Evolutionary conservation across 257 asterid genomes (phyloP).

Genomic region (Solanum gracilifrons): DNA sequence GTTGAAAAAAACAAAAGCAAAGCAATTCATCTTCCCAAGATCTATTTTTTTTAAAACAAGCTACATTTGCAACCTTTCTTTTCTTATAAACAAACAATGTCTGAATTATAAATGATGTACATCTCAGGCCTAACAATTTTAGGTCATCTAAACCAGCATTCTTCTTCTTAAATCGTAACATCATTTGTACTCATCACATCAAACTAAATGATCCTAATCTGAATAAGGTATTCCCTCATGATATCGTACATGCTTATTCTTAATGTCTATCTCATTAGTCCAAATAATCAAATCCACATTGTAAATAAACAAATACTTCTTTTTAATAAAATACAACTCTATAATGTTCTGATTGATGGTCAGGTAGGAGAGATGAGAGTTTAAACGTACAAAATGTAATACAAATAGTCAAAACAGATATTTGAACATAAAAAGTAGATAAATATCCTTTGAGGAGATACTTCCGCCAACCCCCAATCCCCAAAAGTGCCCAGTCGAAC

Average conservation of each 20-base stretch:
- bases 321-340: not conserved
- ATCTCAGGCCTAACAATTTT: not conserved
- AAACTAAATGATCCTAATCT: not conserved
- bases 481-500: slow-evolving; percentile 5
- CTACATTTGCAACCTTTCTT: not conserved
- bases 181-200: not conserved
- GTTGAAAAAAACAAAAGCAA: not conserved
- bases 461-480: not conserved
- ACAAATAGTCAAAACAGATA: not conserved
- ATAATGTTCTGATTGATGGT: not conserved
- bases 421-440: not conserved
- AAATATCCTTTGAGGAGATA: not conserved
- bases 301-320: not conserved
- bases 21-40: not conserved
- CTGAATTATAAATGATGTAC: not conserved
- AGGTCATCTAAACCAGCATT: not conserved
- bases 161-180: not conserved
- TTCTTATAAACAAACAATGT: not conserved
- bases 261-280: not conserved
- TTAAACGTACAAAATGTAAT: not conserved
- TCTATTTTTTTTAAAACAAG: not conserved
- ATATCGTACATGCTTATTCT: not conserved
- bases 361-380: not conserved
- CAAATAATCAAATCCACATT: not conserved
- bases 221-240: not conserved